phyloP scores from a whole-genome alignment of 805 yeast species.

The Saccharomyces kudriavzevii region DNA sequence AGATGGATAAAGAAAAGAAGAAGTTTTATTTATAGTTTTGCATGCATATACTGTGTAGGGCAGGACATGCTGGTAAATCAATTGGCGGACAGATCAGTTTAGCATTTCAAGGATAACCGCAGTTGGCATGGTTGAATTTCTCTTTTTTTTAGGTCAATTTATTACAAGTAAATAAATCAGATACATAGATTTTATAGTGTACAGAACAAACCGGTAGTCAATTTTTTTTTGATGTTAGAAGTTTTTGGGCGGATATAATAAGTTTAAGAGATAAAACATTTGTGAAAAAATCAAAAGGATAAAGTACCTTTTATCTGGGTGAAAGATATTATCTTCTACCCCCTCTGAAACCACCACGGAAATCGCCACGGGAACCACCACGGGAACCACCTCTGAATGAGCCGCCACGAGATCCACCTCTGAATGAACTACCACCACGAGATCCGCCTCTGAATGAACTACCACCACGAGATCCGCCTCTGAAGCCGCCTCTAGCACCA shows the following conservation, averaged over 20 bases:
- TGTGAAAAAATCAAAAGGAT: neutral
- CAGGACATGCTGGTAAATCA: neutral
- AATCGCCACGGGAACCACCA: constrained; percentile 30
- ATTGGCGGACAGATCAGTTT: neutral
- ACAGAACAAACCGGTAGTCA: neutral
- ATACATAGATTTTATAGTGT: neutral
- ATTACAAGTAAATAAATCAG: neutral
- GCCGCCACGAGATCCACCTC: constrained; percentile 37
- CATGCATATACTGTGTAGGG: neutral
- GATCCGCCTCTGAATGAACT: constrained; percentile 33
- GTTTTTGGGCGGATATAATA: neutral
- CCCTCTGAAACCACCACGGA: constrained; percentile 30
- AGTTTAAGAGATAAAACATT: neutral
- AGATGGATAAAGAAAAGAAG: constrained; percentile 93
- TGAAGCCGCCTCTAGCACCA: constrained; percentile 33
- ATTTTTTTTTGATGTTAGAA: neutral
- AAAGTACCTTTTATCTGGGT: neutral
- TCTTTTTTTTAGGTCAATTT: neutral
- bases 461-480: constrained; percentile 43
- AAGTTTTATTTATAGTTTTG: constrained; percentile 64
- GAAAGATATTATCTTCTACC: constrained; percentile 24
- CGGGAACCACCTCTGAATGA: constrained; percentile 35
- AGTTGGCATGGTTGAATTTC: neutral
- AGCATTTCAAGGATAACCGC: neutral
- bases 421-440: constrained; percentile 38